A percentile compares a stretch with the other conserved stretches of the same genome.
phyloP scores from a whole-genome alignment of 768 basidiomycete species.

The Scleroderma bovista region DNA sequence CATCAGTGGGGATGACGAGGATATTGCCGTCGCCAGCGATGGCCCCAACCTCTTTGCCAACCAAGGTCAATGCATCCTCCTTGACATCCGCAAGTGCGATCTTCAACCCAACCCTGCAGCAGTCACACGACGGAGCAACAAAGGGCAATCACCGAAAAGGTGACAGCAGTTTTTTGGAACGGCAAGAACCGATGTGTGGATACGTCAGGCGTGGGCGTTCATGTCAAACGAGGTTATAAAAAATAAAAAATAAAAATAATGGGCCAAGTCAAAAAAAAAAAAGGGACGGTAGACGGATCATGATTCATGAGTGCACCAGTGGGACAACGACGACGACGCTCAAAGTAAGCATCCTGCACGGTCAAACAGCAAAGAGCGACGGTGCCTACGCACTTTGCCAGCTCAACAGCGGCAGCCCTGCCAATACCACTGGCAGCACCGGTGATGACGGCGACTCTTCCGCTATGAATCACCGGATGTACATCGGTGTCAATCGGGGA shows the following conservation, averaged over 20 bases:
- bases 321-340: constrained; percentile 4
- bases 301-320: constrained; percentile 2
- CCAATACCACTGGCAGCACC: constrained; percentile 58
- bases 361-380: constrained; percentile 8
- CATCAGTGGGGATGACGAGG: constrained; percentile 70
- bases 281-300: not conserved
- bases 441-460: constrained; percentile 55
- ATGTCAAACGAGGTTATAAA: not conserved
- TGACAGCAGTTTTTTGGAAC: no score
- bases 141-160: not conserved
- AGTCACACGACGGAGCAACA: not conserved
- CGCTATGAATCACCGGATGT: constrained; percentile 48
- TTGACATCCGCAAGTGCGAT: constrained; percentile 74
- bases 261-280: not conserved
- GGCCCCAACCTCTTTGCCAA: constrained; percentile 47
- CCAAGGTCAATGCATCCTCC: constrained; percentile 40
- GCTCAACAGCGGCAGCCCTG: constrained; percentile 50
- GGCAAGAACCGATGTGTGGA: not conserved
- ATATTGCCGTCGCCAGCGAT: constrained; percentile 62
- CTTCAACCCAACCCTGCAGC: constrained; percentile 57
- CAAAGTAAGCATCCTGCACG: constrained; percentile 11
- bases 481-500: constrained; percentile 40
- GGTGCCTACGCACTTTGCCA: constrained; percentile 56
- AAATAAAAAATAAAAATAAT: not conserved
- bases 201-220: not conserved